A percentile compares a stretch with the other conserved stretches of the same genome.
phyloP scores from a whole-genome alignment of 768 basidiomycete species.

The Lanmaoa pseudosensibilis region DNA sequence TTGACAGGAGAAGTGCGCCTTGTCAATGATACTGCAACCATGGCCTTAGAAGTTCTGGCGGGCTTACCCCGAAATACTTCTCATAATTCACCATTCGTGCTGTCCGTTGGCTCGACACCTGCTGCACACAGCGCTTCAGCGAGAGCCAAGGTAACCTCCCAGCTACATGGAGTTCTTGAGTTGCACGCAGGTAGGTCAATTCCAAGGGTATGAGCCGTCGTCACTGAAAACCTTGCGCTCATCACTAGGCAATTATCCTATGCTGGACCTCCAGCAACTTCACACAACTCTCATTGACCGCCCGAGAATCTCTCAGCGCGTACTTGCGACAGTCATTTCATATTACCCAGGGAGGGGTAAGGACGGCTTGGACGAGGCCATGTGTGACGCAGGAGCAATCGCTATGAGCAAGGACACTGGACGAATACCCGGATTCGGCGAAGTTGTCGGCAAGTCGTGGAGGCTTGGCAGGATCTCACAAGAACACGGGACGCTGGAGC shows the following conservation, averaged over 20 bases:
- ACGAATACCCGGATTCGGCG: slow-evolving; percentile 67
- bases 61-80: slow-evolving; percentile 32
- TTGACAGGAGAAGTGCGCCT: slow-evolving; percentile 68
- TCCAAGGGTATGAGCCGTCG: not conserved
- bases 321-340: slow-evolving; percentile 75
- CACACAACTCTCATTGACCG: slow-evolving; percentile 65
- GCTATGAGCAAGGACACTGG: slow-evolving; percentile 89
- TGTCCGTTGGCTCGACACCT: slow-evolving; percentile 87
- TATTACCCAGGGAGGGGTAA: slow-evolving; percentile 69
- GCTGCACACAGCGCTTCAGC: slow-evolving; percentile 76
- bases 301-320: slow-evolving; percentile 60
- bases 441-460: slow-evolving; percentile 68
- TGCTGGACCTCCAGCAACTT: slow-evolving; percentile 82
- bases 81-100: slow-evolving; percentile 54
- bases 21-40: slow-evolving; percentile 63
- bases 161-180: slow-evolving; percentile 65
- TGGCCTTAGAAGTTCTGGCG: slow-evolving; percentile 50
- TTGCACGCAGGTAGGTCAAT: slow-evolving; percentile 63
- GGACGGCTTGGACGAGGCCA: slow-evolving; percentile 65
- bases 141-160: slow-evolving; percentile 44
- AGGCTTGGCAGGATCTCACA: slow-evolving; percentile 64
- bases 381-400: slow-evolving; percentile 83
- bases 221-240: not conserved
- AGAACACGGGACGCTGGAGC: slow-evolving; percentile 75
- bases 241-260: slow-evolving; percentile 70